Percentiles rank a stretch among this genome's conserved stretches.
Evolutionary conservation across 139 green algal species (phyloP).

Genomic region (Micromonas commoda): DNA sequence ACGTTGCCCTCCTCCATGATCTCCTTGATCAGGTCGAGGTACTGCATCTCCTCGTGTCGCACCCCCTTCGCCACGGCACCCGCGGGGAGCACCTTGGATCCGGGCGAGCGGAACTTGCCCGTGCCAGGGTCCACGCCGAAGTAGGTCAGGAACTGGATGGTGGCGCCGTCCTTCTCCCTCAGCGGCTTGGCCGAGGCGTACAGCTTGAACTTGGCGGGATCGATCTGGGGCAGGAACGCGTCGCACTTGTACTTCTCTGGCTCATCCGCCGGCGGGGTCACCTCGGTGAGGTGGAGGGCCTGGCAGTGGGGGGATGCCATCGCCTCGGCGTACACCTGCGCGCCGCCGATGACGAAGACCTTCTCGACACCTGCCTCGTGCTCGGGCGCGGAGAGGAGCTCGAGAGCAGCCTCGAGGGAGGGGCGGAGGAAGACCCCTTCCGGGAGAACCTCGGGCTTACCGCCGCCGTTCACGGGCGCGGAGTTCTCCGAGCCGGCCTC

Average conservation of each 20-base stretch:
- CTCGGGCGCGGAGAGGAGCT: constrained; percentile 46
- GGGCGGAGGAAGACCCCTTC: constrained; percentile 47
- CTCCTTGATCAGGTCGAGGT: constrained; percentile 82
- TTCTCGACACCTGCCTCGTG: constrained; percentile 56
- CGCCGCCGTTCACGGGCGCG: not conserved
- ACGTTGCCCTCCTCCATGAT: constrained; percentile 69
- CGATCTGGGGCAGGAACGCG: constrained; percentile 73
- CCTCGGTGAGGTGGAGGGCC: constrained; percentile 79
- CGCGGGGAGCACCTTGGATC: not conserved
- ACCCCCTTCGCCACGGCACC: not conserved
- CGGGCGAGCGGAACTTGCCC: constrained; percentile 11
- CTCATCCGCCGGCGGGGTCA: constrained; percentile 23
- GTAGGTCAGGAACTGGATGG: constrained; percentile 14
- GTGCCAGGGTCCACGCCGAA: not conserved
- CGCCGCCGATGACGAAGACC: constrained; percentile 95
- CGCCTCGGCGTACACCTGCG: constrained; percentile 65
- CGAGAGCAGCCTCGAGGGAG: constrained; percentile 68
- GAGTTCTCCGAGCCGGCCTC: constrained; percentile 24
- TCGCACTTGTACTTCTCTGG: constrained; percentile 69
- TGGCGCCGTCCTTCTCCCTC: not conserved
- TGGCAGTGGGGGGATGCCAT: constrained; percentile 61
- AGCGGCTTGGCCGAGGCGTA: constrained; percentile 48
- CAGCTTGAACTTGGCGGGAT: constrained; percentile 56
- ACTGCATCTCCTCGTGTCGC: constrained; percentile 58
- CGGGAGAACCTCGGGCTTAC: not conserved